Conservation (phyloP, 2,329 filamentous ascomycete genomes). For the Aspergillus aculeatinus region DNA sequence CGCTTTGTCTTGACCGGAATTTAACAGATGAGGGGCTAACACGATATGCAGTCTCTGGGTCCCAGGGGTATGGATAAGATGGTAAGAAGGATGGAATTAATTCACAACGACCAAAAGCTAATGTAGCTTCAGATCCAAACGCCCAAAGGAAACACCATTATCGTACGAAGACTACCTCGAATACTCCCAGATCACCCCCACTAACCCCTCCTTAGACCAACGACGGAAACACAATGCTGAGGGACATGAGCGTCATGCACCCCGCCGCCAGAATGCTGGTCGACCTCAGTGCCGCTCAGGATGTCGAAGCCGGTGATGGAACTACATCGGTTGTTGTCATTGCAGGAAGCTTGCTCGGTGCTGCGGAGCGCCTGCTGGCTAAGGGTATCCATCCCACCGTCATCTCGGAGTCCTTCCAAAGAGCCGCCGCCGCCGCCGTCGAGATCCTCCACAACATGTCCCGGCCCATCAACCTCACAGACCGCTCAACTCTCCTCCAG, state of each 20-base stretch:
- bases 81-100: constrained; percentile 44
- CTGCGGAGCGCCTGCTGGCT: constrained; percentile 82
- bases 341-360: constrained; percentile 88
- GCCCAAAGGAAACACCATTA: constrained; percentile 94
- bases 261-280: constrained; percentile 99
- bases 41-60: constrained; percentile 67
- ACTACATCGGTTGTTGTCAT: constrained; percentile 98
- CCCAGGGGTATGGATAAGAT: constrained; percentile 99
- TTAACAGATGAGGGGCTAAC: constrained; percentile 41
- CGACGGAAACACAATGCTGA: constrained; percentile 98
- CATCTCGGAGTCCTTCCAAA: constrained; percentile 96
- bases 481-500: constrained; percentile 88
- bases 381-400: constrained; percentile 97
- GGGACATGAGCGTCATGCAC: constrained; percentile 98
- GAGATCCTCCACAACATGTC: constrained; percentile 93
- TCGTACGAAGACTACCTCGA: constrained; percentile 50
- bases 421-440: constrained; percentile 85
- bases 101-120: constrained; percentile 17
- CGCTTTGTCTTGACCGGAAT: constrained; percentile 21
- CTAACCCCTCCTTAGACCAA: constrained; percentile 64
- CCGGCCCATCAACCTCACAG: constrained; percentile 82
- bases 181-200: constrained; percentile 14
- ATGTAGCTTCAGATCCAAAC: constrained; percentile 69
- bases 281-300: constrained; percentile 92
- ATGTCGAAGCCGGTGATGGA: constrained; percentile 97